These are phyloP conservation scores for Echium plantagineum DNA, from an alignment of 257 asterid species.

Conservation along the genomic window DNA sequence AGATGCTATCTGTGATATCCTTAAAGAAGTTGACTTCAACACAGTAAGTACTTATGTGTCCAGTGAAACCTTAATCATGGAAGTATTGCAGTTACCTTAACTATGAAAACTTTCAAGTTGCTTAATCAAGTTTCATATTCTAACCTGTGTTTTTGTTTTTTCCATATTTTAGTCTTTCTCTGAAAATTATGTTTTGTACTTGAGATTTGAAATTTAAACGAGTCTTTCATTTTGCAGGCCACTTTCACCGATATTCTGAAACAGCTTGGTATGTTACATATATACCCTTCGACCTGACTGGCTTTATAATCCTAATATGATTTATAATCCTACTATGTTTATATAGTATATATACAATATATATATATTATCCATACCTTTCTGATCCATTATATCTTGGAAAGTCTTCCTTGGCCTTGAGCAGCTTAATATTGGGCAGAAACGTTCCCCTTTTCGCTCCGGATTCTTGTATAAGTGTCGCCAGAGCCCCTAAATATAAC, in stretches of 20 bases:
- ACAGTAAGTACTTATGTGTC: slow-evolving; percentile 24
- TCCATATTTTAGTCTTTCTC: not conserved
- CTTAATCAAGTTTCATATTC: not conserved
- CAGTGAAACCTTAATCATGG: not conserved
- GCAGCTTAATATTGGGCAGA: not conserved
- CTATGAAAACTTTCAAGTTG: not conserved
- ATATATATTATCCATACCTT: not conserved
- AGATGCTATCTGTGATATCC: slow-evolving; percentile 29
- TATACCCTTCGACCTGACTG: not conserved
- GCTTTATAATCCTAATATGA: too few relatives aligned
- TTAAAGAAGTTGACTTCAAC: slow-evolving; percentile 34
- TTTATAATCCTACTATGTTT: too few relatives aligned
- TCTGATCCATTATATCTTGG: not conserved
- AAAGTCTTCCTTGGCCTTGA: not conserved
- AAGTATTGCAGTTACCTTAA: not conserved
- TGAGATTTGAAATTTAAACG: not conserved
- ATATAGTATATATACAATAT: too few relatives aligned
- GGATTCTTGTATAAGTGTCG: not conserved
- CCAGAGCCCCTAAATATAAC: not conserved
- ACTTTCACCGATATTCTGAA: slow-evolving; percentile 74
- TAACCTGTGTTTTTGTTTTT: too few relatives aligned
- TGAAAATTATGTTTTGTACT: too few relatives aligned
- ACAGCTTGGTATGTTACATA: slow-evolving; percentile 46
- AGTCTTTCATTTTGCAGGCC: slow-evolving; percentile 32
- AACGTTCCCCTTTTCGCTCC: not conserved